Percentiles rank a stretch among this genome's conserved stretches.
Conservation (phyloP, 345 rosid genomes). For the Rhodamnia rubescens region DNA sequence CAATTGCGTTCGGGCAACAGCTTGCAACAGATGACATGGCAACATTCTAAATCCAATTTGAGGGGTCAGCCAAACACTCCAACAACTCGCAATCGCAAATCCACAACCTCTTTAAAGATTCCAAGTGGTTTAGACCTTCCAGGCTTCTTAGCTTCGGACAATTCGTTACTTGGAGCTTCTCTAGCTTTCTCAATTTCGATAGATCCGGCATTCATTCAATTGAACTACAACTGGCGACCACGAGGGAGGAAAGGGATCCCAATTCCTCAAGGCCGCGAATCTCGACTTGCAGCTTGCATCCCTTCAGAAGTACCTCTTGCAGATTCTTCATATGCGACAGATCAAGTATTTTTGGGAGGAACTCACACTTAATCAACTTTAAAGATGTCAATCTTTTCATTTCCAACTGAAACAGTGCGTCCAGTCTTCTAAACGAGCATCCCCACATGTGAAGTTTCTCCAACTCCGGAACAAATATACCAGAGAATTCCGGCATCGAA, state of each 20-base stretch:
- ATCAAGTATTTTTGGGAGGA: neutral
- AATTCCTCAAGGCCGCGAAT: neutral
- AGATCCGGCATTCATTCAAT: neutral
- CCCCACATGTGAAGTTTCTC: accelerated
- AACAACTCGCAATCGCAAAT: no score
- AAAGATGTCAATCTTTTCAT: neutral
- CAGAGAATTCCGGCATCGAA: neutral
- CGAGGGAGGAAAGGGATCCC: neutral
- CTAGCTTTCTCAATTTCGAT: neutral
- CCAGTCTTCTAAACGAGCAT: neutral
- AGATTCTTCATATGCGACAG: neutral
- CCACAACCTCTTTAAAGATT: no score
- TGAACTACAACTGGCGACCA: accelerated
- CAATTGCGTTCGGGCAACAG: no score
- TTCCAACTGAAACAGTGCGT: no score
- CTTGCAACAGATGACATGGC: no score
- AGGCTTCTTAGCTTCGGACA: neutral
- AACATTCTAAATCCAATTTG: no score
- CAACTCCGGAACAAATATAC: neutral
- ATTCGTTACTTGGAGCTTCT: accelerated
- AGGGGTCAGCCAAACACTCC: no score
- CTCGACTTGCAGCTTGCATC: neutral
- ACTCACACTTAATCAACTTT: accelerated
- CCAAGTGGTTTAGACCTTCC: neutral
- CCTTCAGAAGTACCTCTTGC: accelerated